Evolutionary conservation across 805 yeast species (phyloP), one percentile per base, ranked within the genome.

Genomic region (Lipomyces mesembrius): DNA sequence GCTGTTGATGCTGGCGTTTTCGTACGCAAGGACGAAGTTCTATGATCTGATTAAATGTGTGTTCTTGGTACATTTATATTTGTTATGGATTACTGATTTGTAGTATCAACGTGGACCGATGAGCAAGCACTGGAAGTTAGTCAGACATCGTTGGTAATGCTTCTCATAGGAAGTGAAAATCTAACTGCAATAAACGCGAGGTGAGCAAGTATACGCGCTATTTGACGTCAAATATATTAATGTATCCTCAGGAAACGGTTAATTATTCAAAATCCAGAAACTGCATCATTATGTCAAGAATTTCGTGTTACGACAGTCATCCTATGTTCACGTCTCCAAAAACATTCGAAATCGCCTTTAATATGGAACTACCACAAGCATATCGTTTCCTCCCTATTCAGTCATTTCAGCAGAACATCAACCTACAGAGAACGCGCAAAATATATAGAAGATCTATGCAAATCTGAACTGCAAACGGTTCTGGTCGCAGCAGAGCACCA

Each of bases 401-500:
- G 0, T 25, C 17, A 52, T 14, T 29, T 25, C 34, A 17, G 8
- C 14, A 20, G n/a, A 25, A 52, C 34, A 22, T 7, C 34, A 52
- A 29, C 17, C 11, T 14, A 52, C 49, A 39, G 56, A 20, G 54
- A 65, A 14, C 58, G 57, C 6, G 58, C 58, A 11, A 29, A 32
- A n/a, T 43, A 27, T 43, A 55, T 66, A 20, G 70, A 67, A 32
- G 57, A 59, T 2, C 25, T 64, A 12, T 67, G 70, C 43, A 57
- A 61, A 27, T 6, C 22, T 7, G 70, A 80, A 66, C 60, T 75
- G 39, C 63, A 61, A 17, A 62, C 75, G 1, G 77, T 83, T 1
- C 62, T 76, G 1, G 60, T 59, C 8, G 82, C 87, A 0, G 79
- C 79, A 0, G 72, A 66, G 29, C 66, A 73, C 12, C 88, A 84